Conservation (phyloP, 768 basidiomycete species). For the Mycena kentingensis region DNA sequence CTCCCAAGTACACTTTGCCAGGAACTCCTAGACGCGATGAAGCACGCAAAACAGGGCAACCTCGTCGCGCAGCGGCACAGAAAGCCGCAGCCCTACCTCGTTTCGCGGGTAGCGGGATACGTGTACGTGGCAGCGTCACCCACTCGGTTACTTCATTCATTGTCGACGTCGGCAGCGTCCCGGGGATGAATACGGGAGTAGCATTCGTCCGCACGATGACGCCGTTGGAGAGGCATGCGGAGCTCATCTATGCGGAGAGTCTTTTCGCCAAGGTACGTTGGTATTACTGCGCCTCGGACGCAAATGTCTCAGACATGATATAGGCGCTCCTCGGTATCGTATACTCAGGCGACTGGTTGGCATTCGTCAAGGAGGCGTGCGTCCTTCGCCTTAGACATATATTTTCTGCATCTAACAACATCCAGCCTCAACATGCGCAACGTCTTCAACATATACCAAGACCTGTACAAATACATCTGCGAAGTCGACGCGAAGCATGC, state of each 20-base stretch:
- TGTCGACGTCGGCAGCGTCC: constrained; percentile 37
- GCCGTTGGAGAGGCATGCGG: constrained; percentile 81
- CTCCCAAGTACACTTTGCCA: constrained; percentile 26
- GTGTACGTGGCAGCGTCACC: constrained; percentile 28
- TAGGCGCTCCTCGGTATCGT: constrained; percentile 86
- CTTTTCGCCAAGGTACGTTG: constrained; percentile 50
- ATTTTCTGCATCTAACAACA: not conserved
- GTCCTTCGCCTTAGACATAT: constrained; percentile 34
- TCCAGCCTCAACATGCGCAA: constrained; percentile 88
- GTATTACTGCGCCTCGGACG: no score
- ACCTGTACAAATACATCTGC: constrained; percentile 76
- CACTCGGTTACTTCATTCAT: no score
- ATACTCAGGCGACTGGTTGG: constrained; percentile 90
- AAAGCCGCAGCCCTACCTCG: constrained; percentile 67
- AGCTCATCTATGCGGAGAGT: constrained; percentile 88
- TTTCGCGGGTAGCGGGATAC: constrained; percentile 57
- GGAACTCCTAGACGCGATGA: constrained; percentile 80
- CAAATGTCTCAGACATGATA: no score
- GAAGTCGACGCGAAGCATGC: constrained; percentile 72
- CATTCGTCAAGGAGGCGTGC: constrained; percentile 90
- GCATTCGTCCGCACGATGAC: constrained; percentile 77
- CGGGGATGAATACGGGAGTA: constrained; percentile 54
- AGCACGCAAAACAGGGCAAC: constrained; percentile 74
- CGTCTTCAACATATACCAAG: constrained; percentile 78
- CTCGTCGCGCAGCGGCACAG: constrained; percentile 74